Evolutionary conservation across 129 eudicot species (phyloP).

Genomic region (Centrapalus pauciflorus): DNA sequence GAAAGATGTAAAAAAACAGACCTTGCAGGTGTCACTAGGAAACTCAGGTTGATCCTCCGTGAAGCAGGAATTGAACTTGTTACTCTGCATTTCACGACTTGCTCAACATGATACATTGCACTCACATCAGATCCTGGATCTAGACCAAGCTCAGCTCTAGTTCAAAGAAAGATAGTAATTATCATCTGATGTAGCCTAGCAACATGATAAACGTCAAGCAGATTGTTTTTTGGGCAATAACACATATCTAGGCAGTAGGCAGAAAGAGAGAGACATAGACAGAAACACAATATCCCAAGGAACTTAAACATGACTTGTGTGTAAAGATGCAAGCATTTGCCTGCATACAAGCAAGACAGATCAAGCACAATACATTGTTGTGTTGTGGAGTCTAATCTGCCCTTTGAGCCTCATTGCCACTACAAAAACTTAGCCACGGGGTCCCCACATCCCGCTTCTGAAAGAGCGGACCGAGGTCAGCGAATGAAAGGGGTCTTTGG

Average conservation of each 20-base stretch:
- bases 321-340: background rate
- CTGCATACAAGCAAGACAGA: background rate
- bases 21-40: constrained; percentile 61
- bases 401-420: too few relatives aligned
- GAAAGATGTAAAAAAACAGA: constrained; percentile 16
- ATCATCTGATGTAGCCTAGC: background rate
- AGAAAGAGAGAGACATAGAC: background rate
- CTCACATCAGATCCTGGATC: constrained; percentile 68
- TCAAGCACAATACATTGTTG: background rate
- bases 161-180: constrained; percentile 13
- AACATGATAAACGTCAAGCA: background rate
- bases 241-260: background rate
- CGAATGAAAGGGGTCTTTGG: too few relatives aligned
- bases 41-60: constrained; percentile 71
- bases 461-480: too few relatives aligned
- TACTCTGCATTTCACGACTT: constrained; percentile 91
- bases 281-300: background rate
- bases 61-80: constrained; percentile 69
- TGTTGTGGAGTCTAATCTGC: too few relatives aligned
- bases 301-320: background rate
- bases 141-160: constrained; percentile 86
- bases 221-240: background rate
- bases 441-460: too few relatives aligned
- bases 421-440: too few relatives aligned
- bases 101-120: constrained; percentile 82